Evolutionary conservation across 768 basidiomycete species (phyloP).

Genomic region (Phaeotremella skinneri): DNA sequence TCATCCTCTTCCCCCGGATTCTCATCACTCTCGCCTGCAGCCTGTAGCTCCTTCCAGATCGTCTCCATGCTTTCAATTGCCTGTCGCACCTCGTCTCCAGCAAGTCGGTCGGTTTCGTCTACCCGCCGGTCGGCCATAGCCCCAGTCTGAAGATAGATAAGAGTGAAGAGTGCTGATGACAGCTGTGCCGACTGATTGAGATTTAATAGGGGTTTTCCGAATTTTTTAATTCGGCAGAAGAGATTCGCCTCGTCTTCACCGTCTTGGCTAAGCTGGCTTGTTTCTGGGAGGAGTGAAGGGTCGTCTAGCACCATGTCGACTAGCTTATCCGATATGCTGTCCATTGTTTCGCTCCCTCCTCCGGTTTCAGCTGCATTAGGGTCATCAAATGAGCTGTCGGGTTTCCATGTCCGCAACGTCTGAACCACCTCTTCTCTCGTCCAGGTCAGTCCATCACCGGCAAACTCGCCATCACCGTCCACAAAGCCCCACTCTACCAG

Average conservation of each 20-base stretch:
- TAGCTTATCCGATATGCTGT: too few species aligned
- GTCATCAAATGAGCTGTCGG: background rate
- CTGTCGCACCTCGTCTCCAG: background rate
- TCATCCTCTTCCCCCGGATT: background rate
- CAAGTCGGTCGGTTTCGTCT: too few species aligned
- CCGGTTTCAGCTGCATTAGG: too few species aligned
- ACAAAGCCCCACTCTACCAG: slow-evolving; percentile 35
- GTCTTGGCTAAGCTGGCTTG: too few species aligned
- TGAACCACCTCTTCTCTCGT: slow-evolving; percentile 2
- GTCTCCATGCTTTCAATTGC: background rate
- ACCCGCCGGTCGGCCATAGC: too few species aligned
- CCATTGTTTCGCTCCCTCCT: too few species aligned
- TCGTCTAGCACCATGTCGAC: too few species aligned
- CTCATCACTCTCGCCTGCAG: background rate
- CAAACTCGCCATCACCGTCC: slow-evolving; percentile 4
- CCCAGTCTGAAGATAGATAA: too few species aligned
- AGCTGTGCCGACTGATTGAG: too few species aligned
- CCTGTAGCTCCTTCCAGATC: background rate
- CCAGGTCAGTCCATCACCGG: slow-evolving; percentile 21
- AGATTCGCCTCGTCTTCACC: background rate
- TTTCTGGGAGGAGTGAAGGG: too few species aligned
- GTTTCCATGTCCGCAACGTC: background rate
- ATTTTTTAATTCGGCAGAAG: background rate
- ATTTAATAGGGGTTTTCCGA: too few species aligned
- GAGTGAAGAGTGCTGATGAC: too few species aligned